Percentiles rank a stretch among this genome's conserved stretches.
phyloP scores from a whole-genome alignment of 805 yeast genomes.

The Maudiozyma barnettii region DNA sequence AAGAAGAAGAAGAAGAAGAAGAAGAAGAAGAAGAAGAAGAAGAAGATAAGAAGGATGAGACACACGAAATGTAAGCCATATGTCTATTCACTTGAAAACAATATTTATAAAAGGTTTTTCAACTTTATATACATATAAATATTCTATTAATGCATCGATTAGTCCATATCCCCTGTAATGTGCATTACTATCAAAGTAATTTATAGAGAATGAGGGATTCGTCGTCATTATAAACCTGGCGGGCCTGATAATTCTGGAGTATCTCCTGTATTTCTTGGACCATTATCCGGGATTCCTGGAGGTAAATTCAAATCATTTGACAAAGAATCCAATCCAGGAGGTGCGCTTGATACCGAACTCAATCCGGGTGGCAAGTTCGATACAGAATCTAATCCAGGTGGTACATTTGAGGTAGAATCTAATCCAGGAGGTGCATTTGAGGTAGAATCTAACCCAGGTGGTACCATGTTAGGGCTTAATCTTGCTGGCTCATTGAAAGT shows the following conservation, averaged over 20 bases:
- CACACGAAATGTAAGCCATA: not conserved
- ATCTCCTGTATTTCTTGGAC: not conserved
- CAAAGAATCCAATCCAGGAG: no score
- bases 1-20: not conserved
- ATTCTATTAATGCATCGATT: not conserved
- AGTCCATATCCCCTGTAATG: not conserved
- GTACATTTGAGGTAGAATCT: not conserved
- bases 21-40: constrained; percentile 13
- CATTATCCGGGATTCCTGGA: not conserved
- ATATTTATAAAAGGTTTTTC: not conserved
- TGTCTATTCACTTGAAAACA: no score
- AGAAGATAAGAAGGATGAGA: no score
- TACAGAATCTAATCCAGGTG: constrained; percentile 2
- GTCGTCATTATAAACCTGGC: not conserved
- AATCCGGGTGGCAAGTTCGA: not conserved
- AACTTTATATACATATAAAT: not conserved
- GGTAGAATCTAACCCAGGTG: constrained; percentile 2
- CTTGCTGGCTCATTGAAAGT: not conserved
- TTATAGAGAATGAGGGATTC: no score
- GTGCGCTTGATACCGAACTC: no score
- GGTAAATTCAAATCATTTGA: no score
- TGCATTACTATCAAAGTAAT: no score
- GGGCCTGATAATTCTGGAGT: not conserved
- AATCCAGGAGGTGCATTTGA: not conserved
- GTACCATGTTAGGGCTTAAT: not conserved